Evolutionary conservation across 1,284 basidiomycete genomes (phyloP), one percentile per base, ranked within the genome.

Genomic region (Stereum hirsutum): DNA sequence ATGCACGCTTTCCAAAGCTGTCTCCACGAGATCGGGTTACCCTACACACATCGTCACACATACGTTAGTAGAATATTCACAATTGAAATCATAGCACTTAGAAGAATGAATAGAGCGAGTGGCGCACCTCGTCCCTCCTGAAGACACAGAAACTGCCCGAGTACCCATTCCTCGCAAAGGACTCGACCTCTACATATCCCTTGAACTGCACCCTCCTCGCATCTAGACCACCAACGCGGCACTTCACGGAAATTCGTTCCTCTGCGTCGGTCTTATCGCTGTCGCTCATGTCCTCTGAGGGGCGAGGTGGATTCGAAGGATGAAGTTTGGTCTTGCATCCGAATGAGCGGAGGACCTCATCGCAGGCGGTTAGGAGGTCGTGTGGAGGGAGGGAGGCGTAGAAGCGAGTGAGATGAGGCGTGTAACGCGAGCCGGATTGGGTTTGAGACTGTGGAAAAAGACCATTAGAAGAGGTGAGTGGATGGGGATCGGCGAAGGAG

Each of bases 11-110:
- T 84, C 81, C 82, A 87, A 31, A 86, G 62, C 57, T 75, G 68
- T 39, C 82, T 64, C 83, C 83, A 87, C 27, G 78, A 81, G 38
- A 87, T 77, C 21, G 83, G 83, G 54, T 74, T 83, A 1, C 83
- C 83, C 81, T 84, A n/a, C n/a, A n/a, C n/a, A n/a, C n/a, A n/a
- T n/a, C n/a, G n/a, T n/a, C n/a, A n/a, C n/a, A n/a, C n/a, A n/a
- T n/a, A n/a, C n/a, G n/a, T n/a, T n/a, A n/a, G n/a, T n/a, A n/a
- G n/a, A n/a, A n/a, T n/a, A n/a, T n/a, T n/a, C n/a, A n/a, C n/a
- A n/a, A n/a, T 36, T 5, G 19, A n/a, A 33, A 11, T 11, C 32
- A 6, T 4, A 25, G 39, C 42, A 38, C 36, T 5, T 5, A 11
- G 12, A 39, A 20, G 25, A n/a, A 6, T 19, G 21, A 35, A 35